Evolutionary conservation across 164 flowering plant species (phyloP).

Genomic region (Vitis rotundifolia): DNA sequence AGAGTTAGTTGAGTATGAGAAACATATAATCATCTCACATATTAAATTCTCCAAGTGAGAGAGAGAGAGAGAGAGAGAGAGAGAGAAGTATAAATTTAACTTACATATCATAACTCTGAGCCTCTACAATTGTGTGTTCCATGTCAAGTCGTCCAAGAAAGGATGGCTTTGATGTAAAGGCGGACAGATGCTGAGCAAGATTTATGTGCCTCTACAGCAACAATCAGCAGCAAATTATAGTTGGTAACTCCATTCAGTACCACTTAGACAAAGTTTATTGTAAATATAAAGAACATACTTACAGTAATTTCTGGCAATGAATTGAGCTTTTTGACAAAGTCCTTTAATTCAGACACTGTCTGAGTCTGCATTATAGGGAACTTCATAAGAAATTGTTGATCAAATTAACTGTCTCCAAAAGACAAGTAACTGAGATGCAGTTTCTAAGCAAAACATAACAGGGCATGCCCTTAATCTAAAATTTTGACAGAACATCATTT

Average conservation of each 20-base stretch:
- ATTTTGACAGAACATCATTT: constrained; percentile 1
- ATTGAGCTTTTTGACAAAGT: constrained; percentile 92
- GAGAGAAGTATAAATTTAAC: constrained; percentile 17
- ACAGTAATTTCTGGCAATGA: constrained; percentile 96
- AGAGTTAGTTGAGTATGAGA: no score
- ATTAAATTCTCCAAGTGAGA: not conserved
- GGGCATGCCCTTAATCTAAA: not conserved
- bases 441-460: not conserved
- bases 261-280: not conserved
- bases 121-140: constrained; percentile 95
- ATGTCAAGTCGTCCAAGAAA: constrained; percentile 88
- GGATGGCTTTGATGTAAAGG: constrained; percentile 83
- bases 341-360: constrained; percentile 90
- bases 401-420: not conserved
- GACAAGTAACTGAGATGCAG: not conserved
- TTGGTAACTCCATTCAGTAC: not conserved
- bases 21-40: no score
- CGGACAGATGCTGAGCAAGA: constrained; percentile 90
- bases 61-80: not conserved
- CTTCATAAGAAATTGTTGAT: constrained; percentile 4
- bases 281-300: constrained; percentile 27
- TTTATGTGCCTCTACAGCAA: constrained; percentile 88
- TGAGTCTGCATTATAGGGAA: constrained; percentile 51
- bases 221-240: constrained; percentile 4
- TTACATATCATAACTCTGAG: constrained; percentile 91